These are phyloP conservation scores for Ephemerocybe angulata DNA, from an alignment of 768 basidiomycete genomes.

Conservation along the genomic window DNA sequence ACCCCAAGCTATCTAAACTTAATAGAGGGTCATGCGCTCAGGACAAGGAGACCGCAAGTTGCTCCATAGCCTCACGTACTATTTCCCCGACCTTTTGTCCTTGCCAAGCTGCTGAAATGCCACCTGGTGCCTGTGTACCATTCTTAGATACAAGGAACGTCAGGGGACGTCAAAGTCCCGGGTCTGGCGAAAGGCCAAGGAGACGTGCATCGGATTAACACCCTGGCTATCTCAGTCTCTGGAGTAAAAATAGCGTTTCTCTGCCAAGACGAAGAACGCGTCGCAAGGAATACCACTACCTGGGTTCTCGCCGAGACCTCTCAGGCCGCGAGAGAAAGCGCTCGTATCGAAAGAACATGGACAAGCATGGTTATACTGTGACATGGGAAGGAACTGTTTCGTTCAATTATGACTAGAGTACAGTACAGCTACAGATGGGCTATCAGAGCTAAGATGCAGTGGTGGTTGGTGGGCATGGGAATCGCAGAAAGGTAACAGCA, in stretches of 20 bases:
- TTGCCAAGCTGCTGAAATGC: background rate
- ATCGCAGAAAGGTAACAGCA: background rate
- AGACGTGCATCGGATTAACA: background rate
- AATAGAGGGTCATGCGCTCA: too few relatives aligned
- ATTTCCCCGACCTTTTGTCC: background rate
- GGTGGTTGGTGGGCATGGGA: background rate
- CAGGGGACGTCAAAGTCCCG: background rate
- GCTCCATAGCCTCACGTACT: too few relatives aligned
- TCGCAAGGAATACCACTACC: background rate
- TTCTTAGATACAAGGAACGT: background rate
- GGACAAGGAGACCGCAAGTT: too few relatives aligned
- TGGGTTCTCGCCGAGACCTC: constrained; percentile 5
- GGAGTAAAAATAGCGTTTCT: constrained; percentile 6
- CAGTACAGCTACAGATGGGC: background rate
- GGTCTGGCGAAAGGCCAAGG: background rate
- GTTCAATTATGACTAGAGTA: constrained; percentile 1
- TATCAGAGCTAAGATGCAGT: background rate
- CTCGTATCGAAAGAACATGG: background rate
- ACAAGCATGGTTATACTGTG: background rate
- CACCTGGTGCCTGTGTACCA: background rate
- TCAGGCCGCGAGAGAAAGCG: constrained; percentile 1
- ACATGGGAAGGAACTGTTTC: background rate
- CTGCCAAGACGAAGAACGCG: constrained; percentile 7
- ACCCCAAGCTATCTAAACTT: too few relatives aligned
- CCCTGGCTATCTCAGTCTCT: background rate